A percentile compares a stretch with the other conserved stretches of the same genome.
phyloP scores from a whole-genome alignment of 2,329 filamentous ascomycete genomes.

The Lasiodiplodia hormozganensis region DNA sequence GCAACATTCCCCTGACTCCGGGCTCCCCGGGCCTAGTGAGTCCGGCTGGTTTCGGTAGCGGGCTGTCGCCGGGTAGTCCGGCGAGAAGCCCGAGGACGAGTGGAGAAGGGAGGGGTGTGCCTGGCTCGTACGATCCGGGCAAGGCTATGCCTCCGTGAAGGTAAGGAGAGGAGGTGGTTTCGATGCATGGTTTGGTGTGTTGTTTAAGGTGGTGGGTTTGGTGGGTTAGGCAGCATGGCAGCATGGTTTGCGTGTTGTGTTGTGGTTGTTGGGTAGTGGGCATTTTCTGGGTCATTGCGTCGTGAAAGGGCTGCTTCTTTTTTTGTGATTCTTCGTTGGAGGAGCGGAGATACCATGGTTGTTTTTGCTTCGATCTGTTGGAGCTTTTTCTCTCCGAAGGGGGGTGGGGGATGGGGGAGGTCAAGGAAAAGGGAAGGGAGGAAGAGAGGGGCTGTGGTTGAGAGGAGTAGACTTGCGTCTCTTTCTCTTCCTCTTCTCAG shows the following conservation, averaged over 20 bases:
- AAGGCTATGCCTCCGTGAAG: constrained; percentile 8
- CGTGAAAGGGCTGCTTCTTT: neutral
- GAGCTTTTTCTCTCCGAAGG: neutral
- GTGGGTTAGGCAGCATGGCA: neutral
- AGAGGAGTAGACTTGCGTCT: too few relatives aligned
- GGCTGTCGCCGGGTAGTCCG: neutral
- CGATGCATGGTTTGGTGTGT: neutral
- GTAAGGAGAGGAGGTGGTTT: neutral
- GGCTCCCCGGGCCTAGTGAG: neutral
- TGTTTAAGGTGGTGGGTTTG: neutral
- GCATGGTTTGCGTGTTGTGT: neutral
- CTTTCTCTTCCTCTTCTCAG: too few relatives aligned
- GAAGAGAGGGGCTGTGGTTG: neutral
- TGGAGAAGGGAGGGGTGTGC: neutral
- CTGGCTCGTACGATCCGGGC: neutral
- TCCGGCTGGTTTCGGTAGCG: neutral
- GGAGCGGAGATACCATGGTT: neutral
- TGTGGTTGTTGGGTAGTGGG: neutral
- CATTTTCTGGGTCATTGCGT: neutral
- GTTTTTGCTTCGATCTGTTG: neutral
- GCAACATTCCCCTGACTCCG: neutral
- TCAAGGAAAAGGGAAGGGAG: neutral
- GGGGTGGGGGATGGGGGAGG: too few relatives aligned
- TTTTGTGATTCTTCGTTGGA: neutral
- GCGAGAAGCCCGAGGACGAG: neutral